Evolutionary conservation across 176 grass and related monocot genomes (phyloP).

Genomic region (Lolium rigidum): DNA sequence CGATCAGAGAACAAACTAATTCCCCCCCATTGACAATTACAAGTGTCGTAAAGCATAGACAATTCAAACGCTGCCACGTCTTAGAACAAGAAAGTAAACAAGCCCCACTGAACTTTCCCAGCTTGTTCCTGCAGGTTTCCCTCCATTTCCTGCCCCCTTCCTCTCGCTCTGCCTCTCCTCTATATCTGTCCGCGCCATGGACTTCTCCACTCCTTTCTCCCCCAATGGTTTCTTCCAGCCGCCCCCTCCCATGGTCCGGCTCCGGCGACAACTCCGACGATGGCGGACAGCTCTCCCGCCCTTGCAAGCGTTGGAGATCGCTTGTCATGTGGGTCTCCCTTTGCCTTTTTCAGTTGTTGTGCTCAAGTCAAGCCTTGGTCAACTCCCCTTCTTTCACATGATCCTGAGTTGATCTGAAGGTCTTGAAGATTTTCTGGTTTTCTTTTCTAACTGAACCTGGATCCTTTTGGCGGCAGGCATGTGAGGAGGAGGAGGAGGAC

Average conservation of each 20-base stretch:
- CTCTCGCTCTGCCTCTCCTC: background rate
- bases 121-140: constrained; percentile 49
- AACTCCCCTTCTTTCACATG: background rate
- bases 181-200: constrained; percentile 20
- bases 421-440: background rate
- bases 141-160: constrained; percentile 35
- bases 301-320: constrained; percentile 50
- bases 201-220: constrained; percentile 28
- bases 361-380: constrained; percentile 36
- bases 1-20: background rate
- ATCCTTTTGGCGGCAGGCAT: constrained; percentile 43
- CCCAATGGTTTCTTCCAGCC: constrained; percentile 46
- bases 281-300: constrained; percentile 34
- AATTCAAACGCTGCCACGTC: background rate
- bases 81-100: background rate
- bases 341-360: background rate
- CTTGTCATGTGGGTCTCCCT: constrained; percentile 46
- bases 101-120: background rate
- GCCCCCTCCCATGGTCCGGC: constrained; percentile 13
- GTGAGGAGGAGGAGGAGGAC: constrained; percentile 29
- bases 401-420: constrained; percentile 2
- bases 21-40: constrained; percentile 4
- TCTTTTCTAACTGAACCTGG: background rate
- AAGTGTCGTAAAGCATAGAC: background rate
- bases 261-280: background rate